phyloP scores from a whole-genome alignment of 345 rosid species.

The Excoecaria cochinchinensis region DNA sequence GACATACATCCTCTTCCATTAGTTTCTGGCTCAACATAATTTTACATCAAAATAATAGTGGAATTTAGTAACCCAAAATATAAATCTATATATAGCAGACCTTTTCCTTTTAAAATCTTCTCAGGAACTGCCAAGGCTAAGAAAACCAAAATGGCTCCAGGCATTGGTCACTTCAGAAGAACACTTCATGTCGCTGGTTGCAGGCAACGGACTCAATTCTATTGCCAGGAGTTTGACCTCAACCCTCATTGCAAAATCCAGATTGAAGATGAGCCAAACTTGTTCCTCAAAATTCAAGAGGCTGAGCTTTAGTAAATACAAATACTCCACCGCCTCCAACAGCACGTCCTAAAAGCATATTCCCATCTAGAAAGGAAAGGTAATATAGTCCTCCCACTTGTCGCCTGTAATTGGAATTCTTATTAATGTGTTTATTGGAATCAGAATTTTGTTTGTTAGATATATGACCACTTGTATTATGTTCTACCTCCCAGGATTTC shows the following conservation, averaged over 20 bases:
- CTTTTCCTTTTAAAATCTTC: too few species aligned
- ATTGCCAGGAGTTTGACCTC: too few species aligned
- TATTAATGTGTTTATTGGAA: constrained; percentile 10
- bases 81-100: too few species aligned
- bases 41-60: background rate
- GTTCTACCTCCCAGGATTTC: constrained; percentile 49
- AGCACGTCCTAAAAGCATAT: constrained; percentile 86
- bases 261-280: background rate
- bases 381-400: constrained; percentile 84
- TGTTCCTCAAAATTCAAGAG: constrained; percentile 50
- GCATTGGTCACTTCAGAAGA: too few species aligned
- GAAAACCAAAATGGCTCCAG: too few species aligned
- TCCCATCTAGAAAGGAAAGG: constrained; percentile 71
- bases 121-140: too few species aligned
- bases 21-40: background rate
- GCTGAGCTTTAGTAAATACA: constrained; percentile 77
- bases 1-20: background rate
- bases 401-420: constrained; percentile 39
- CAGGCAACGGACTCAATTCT: too few species aligned
- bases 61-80: too few species aligned
- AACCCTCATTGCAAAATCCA: background rate
- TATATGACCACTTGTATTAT: background rate
- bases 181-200: too few species aligned
- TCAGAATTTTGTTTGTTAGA: background rate
- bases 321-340: constrained; percentile 97